phyloP scores from a whole-genome alignment of 2,329 filamentous ascomycete species.

The Bisporella sp. region DNA sequence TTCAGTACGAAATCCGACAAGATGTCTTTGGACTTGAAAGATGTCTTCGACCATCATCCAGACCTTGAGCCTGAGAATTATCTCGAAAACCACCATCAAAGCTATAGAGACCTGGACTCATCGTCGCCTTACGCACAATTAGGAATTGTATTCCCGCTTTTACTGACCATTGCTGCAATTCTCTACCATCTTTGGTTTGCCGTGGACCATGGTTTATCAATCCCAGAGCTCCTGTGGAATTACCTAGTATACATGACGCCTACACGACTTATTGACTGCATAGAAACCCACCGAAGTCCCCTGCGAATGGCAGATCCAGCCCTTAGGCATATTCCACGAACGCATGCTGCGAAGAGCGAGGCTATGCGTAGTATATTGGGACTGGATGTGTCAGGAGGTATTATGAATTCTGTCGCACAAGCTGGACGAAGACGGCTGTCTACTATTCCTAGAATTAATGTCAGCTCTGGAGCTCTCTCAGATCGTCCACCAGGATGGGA shows the following conservation, averaged over 20 bases:
- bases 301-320: conserved; percentile 42
- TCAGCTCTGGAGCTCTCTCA: conserved; percentile 34
- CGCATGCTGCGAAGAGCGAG: conserved; percentile 55
- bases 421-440: conserved; percentile 49
- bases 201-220: conserved; percentile 30
- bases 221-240: conserved; percentile 53
- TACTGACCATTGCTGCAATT: conserved; percentile 19
- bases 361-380: conserved; percentile 57
- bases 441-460: conserved; percentile 33
- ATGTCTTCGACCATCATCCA: conserved; percentile 24
- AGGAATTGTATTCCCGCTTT: conserved; percentile 15
- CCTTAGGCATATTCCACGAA: conserved; percentile 29
- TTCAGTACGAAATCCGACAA: conserved; percentile 11
- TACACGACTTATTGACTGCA: conserved; percentile 45
- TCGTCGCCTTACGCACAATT: conserved; percentile 5
- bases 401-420: conserved; percentile 51
- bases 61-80: conserved; percentile 17
- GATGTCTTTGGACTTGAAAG: conserved; percentile 21
- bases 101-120: conserved; percentile 18
- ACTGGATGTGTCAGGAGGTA: conserved; percentile 43
- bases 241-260: conserved; percentile 50
- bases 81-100: conserved; percentile 17
- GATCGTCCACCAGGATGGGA: conserved; percentile 57
- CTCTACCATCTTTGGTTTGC: conserved; percentile 23
- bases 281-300: conserved; percentile 36